Conservation (phyloP, 2,329 filamentous ascomycete species). For the Pestalotiopsis sp. region DNA sequence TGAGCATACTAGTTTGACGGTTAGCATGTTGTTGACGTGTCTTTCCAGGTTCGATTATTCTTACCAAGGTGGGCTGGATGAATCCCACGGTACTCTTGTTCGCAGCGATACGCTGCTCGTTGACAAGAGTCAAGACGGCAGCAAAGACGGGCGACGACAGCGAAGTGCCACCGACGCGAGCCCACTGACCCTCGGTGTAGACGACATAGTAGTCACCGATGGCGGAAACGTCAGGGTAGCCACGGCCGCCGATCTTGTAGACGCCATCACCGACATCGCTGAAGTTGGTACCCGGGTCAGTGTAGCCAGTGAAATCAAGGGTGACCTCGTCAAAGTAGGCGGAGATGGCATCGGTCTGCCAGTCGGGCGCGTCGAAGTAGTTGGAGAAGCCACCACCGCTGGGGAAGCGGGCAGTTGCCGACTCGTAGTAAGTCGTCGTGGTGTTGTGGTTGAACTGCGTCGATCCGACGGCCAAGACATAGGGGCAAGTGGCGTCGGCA, state of each 20-base stretch:
- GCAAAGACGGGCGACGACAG: slow-evolving; percentile 62
- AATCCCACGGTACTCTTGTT: slow-evolving; percentile 14
- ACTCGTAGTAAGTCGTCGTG: slow-evolving; percentile 23
- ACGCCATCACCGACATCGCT: slow-evolving; percentile 20
- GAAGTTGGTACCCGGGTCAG: slow-evolving; percentile 19
- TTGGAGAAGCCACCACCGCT: slow-evolving; percentile 47
- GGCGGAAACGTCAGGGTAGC: slow-evolving; percentile 40
- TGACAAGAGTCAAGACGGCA: slow-evolving; percentile 62
- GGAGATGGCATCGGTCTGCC: slow-evolving; percentile 40
- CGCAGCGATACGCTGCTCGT: slow-evolving; percentile 51
- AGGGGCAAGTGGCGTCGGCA: slow-evolving; percentile 51
- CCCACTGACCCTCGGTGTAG: slow-evolving; percentile 33
- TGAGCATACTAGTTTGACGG: slow-evolving; percentile 4
- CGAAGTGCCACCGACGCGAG: slow-evolving; percentile 48
- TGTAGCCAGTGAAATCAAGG: slow-evolving; percentile 24
- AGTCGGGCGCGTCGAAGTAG: slow-evolving; percentile 41
- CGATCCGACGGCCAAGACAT: slow-evolving; percentile 47
- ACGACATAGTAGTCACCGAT: slow-evolving; percentile 43
- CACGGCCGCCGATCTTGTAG: slow-evolving; percentile 38
- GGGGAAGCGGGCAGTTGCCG: slow-evolving; percentile 28
- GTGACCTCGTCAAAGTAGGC: slow-evolving; percentile 37
- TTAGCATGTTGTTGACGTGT: not conserved
- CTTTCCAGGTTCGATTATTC: not conserved
- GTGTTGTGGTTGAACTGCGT: slow-evolving; percentile 24
- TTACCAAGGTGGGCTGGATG: slow-evolving; percentile 12